A percentile compares a stretch with the other conserved stretches of the same genome.
Conservation (phyloP, 352 stramenopile genomes). For the Pythium phragmitis region DNA sequence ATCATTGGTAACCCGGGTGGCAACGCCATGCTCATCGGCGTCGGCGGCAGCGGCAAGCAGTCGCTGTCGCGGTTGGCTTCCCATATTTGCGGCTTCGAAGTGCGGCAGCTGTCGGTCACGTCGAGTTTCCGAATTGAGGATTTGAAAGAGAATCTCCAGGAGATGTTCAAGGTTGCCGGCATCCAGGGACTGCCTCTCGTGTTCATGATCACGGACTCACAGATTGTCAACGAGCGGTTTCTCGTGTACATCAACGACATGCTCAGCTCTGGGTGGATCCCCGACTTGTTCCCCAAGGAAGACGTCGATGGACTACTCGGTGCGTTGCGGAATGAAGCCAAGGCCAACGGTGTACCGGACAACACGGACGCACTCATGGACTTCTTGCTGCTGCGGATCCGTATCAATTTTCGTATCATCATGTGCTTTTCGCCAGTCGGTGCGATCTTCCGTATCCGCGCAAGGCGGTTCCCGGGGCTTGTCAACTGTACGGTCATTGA, state of each 20-base stretch:
- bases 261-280: conserved; percentile 92
- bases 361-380: conserved; percentile 93
- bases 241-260: conserved; percentile 99
- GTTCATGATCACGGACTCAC: conserved; percentile 98
- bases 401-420: conserved; percentile 95
- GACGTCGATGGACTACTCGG: conserved; percentile 94
- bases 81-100: conserved; percentile 97
- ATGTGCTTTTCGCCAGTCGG: conserved; percentile 98
- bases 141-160: conserved; percentile 95
- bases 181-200: conserved; percentile 93
- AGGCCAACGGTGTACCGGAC: conserved; percentile 93
- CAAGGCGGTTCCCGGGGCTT: conserved; percentile 94
- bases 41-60: conserved; percentile 96
- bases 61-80: conserved; percentile 94
- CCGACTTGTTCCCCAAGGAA: conserved; percentile 97
- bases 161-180: conserved; percentile 96
- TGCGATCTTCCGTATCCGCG: conserved; percentile 95
- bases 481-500: conserved; percentile 98
- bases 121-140: conserved; percentile 97
- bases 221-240: conserved; percentile 98
- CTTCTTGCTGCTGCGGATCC: conserved; percentile 94
- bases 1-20: conserved; percentile 96
- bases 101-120: conserved; percentile 94
- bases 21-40: conserved; percentile 97
- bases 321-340: conserved; percentile 92